Conservation (phyloP, 345 rosid genomes). For the Arabidopsis thaliana region DNA sequence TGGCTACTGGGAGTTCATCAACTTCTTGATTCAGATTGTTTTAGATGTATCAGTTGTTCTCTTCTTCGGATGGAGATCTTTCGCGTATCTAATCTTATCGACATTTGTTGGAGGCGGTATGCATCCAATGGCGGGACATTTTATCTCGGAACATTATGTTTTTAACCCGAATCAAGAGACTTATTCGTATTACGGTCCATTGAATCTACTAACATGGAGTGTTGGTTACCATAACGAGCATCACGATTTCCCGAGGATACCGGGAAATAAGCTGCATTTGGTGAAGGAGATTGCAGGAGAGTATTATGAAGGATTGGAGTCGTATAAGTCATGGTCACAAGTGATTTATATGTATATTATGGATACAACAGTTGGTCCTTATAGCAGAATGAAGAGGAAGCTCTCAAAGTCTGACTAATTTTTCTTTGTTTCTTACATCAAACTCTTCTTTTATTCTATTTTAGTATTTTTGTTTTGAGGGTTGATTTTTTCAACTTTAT, state of each 20-base stretch:
- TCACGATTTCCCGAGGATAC: constrained; percentile 91
- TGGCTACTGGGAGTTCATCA: constrained; percentile 79
- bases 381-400: constrained; percentile 88
- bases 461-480: neutral
- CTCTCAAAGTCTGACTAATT: constrained; percentile 36
- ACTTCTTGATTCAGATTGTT: constrained; percentile 58
- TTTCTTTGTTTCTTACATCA: neutral
- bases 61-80: constrained; percentile 74
- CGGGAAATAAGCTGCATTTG: constrained; percentile 77
- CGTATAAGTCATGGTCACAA: constrained; percentile 85
- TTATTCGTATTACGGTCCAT: constrained; percentile 86
- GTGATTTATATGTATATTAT: constrained; percentile 83
- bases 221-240: constrained; percentile 95
- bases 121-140: constrained; percentile 95
- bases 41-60: constrained; percentile 61
- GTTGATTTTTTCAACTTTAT: constrained; percentile 14
- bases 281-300: constrained; percentile 89
- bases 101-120: constrained; percentile 92
- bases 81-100: constrained; percentile 75
- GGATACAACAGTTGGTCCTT: constrained; percentile 75
- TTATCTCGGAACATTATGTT: constrained; percentile 86
- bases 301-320: constrained; percentile 64
- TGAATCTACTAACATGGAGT: constrained; percentile 77
- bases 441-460: neutral
- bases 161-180: constrained; percentile 87